phyloP scores from a whole-genome alignment of 139 green algal species.

The Chlorella sp. region DNA sequence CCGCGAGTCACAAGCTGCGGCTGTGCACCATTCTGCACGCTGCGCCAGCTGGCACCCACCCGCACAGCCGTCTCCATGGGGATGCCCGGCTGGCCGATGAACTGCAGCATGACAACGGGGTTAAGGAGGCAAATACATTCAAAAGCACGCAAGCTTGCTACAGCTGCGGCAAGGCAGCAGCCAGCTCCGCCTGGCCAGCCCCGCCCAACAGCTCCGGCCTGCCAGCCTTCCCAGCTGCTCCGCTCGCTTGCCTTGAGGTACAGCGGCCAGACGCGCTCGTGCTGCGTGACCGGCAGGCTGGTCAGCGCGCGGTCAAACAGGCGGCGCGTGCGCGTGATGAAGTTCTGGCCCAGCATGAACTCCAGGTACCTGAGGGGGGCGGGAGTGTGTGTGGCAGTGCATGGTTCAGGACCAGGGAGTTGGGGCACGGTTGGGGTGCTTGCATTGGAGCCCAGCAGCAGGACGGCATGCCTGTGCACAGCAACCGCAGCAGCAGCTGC shows the following conservation, averaged over 20 bases:
- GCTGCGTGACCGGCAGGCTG: conserved; percentile 96
- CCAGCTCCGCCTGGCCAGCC: too few species aligned
- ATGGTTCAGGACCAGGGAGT: too few species aligned
- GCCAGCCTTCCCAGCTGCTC: not conserved
- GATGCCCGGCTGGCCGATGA: conserved; percentile 59
- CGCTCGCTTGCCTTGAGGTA: conserved; percentile 73
- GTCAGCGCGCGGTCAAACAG: conserved; percentile 92
- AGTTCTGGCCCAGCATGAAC: conserved; percentile 75
- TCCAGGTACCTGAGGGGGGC: conserved; percentile 75
- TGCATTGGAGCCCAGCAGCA: too few species aligned
- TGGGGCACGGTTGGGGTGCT: too few species aligned
- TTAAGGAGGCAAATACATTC: not conserved
- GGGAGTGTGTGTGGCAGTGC: too few species aligned
- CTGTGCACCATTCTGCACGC: not conserved
- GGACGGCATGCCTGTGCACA: too few species aligned
- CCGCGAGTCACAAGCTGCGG: too few species aligned
- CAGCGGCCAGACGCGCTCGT: conserved; percentile 93
- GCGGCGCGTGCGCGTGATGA: conserved; percentile 80
- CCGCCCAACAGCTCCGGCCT: too few species aligned
- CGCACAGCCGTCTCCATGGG: conserved; percentile 92
- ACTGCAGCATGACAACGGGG: conserved; percentile 87
- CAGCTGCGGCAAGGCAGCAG: too few species aligned
- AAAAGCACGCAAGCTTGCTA: not conserved
- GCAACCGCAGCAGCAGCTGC: too few species aligned
- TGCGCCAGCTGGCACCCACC: not conserved